Evolutionary conservation across 2,329 filamentous ascomycete species (phyloP).

Genomic region (Neopestalotiopsis rosae): DNA sequence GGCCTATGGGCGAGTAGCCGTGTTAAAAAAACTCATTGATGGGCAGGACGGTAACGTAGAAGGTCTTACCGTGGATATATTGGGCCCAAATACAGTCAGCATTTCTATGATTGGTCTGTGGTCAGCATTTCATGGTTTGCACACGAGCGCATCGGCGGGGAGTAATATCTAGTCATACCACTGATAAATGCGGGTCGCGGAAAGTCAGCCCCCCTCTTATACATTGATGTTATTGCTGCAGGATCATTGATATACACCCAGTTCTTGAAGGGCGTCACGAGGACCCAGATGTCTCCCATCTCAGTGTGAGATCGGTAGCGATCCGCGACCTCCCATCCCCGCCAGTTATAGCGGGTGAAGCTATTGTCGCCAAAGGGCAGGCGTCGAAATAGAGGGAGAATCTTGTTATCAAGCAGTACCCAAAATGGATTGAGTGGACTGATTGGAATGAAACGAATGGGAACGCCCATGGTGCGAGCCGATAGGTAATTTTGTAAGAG

Average conservation of each 20-base stretch:
- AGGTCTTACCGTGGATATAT: constrained; percentile 22
- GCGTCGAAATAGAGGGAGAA: neutral
- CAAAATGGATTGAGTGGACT: constrained; percentile 8
- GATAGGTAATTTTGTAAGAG: neutral
- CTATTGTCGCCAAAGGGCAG: neutral
- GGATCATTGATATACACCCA: constrained; percentile 7
- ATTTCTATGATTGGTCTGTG: constrained; percentile 9
- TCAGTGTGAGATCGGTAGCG: neutral
- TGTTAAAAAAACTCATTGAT: neutral
- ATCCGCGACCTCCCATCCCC: constrained; percentile 1
- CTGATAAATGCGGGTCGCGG: neutral
- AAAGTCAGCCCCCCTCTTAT: constrained; percentile 8
- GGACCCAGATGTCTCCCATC: constrained; percentile 11
- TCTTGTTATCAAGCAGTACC: neutral
- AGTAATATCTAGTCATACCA: neutral
- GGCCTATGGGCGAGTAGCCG: neutral
- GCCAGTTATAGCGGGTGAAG: constrained; percentile 11
- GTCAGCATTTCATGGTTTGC: neutral
- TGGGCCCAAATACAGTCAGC: constrained; percentile 27
- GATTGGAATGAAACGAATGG: constrained; percentile 1
- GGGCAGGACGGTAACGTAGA: neutral
- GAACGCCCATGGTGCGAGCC: constrained; percentile 6
- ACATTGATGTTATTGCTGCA: neutral
- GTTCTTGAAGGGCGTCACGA: constrained; percentile 7
- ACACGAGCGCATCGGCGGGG: rapidly evolving